A percentile compares a stretch with the other conserved stretches of the same genome.
Conservation (phyloP, 169 alveolate genomes). For the Cryptosporidium sp. region DNA sequence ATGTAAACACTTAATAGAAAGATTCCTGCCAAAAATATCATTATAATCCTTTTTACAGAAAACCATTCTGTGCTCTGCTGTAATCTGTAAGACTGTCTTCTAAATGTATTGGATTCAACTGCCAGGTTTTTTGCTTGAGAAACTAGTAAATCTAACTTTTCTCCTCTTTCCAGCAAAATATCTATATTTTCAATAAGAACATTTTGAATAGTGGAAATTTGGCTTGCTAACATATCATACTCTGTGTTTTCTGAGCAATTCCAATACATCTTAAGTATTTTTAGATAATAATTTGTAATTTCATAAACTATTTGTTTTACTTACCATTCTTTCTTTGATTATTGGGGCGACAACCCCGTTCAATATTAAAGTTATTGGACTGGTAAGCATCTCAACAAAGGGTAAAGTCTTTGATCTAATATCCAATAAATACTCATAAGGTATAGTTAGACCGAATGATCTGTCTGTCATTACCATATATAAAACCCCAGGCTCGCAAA, state of each 20-base stretch:
- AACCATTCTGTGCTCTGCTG: conserved; percentile 7
- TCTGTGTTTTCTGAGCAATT: conserved; percentile 18
- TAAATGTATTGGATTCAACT: conserved; percentile 15
- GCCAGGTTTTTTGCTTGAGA: conserved; percentile 53
- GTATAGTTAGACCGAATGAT: conserved; percentile 20
- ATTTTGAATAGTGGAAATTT: conserved; percentile 53
- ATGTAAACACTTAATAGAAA: not conserved
- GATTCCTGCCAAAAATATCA: not conserved
- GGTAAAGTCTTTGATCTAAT: conserved; percentile 16
- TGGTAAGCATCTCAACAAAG: not conserved
- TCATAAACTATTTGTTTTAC: not conserved
- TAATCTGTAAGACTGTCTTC: conserved; percentile 56
- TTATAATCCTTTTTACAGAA: not conserved
- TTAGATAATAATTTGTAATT: not conserved
- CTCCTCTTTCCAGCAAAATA: conserved; percentile 47
- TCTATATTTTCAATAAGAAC: conserved; percentile 52
- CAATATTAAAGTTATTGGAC: conserved; percentile 24
- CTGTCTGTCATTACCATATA: conserved; percentile 52
- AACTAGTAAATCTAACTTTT: conserved; percentile 42
- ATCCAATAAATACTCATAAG: conserved; percentile 41
- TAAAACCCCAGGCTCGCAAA: conserved; percentile 17
- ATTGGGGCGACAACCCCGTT: conserved; percentile 44
- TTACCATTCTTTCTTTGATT: conserved; percentile 56
- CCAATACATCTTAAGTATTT: conserved; percentile 22
- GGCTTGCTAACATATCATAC: conserved; percentile 30